These are phyloP conservation scores for Magnusiomyces clavatus DNA, from an alignment of 1,139 yeast genomes.

Conservation along the genomic window DNA sequence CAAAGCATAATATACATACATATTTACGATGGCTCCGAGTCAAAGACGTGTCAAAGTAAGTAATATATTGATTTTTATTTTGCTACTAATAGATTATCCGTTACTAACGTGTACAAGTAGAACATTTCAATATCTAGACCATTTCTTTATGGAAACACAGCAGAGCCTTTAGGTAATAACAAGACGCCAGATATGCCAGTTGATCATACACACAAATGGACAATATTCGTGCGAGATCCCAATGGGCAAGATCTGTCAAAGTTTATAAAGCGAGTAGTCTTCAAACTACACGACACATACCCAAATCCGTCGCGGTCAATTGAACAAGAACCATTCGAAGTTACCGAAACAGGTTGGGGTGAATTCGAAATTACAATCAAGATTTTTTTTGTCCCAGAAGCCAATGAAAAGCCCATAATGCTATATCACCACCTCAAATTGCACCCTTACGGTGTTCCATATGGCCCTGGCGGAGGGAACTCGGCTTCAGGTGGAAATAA, in stretches of 20 bases:
- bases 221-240: conserved; percentile 83
- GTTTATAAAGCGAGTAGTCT: conserved; percentile 81
- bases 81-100: not conserved
- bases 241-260: conserved; percentile 68
- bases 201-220: conserved; percentile 96
- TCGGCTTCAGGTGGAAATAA: conserved; percentile 17
- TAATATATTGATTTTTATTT: not conserved
- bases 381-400: conserved; percentile 75
- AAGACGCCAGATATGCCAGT: conserved; percentile 66
- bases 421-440: conserved; percentile 83
- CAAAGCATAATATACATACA: not conserved
- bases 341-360: conserved; percentile 99
- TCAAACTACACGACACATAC: conserved; percentile 91
- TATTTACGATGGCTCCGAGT: conserved; percentile 12
- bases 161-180: conserved; percentile 57
- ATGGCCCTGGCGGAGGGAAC: conserved; percentile 21
- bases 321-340: conserved; percentile 88
- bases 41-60: conserved; percentile 14
- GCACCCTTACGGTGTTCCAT: conserved; percentile 68
- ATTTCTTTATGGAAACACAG: conserved; percentile 78
- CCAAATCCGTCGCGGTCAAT: conserved; percentile 75
- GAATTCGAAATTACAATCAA: conserved; percentile 91
- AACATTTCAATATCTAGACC: conserved; percentile 81
- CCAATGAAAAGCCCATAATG: conserved; percentile 80
- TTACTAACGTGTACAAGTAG: conserved; percentile 25